phyloP scores from a whole-genome alignment of 768 basidiomycete genomes.

The Ramaria rubella region DNA sequence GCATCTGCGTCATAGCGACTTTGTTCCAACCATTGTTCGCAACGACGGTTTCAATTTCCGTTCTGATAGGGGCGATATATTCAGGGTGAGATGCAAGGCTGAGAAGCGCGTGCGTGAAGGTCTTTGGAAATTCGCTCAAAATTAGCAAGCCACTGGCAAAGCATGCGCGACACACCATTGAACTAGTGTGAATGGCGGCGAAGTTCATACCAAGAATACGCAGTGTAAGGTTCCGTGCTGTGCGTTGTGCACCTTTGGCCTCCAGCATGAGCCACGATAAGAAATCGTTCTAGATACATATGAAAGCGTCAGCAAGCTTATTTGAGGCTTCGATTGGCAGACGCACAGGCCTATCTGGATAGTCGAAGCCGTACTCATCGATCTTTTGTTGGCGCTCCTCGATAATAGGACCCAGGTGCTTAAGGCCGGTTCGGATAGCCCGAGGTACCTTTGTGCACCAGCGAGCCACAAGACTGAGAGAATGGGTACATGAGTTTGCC shows the following conservation, averaged over 20 bases:
- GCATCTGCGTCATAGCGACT: slow-evolving; percentile 24
- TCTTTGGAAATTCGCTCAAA: neutral
- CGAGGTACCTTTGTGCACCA: slow-evolving; percentile 2
- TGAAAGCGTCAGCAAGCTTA: too few species aligned
- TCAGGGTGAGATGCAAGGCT: slow-evolving; percentile 28
- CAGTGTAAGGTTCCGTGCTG: neutral
- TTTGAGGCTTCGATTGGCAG: neutral
- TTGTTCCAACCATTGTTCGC: slow-evolving; percentile 21
- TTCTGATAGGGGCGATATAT: slow-evolving; percentile 33
- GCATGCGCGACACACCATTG: slow-evolving; percentile 5
- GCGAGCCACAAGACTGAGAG: slow-evolving; percentile 2
- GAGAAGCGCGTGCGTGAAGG: slow-evolving; percentile 32
- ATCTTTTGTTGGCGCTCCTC: slow-evolving; percentile 8
- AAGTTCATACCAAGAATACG: slow-evolving; percentile 13
- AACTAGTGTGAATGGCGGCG: slow-evolving; percentile 12
- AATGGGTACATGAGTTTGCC: neutral
- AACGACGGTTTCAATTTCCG: slow-evolving; percentile 33
- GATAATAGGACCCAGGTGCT: slow-evolving; percentile 9
- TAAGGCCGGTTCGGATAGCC: neutral
- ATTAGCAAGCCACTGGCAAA: neutral
- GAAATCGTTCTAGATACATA: slow-evolving; percentile 6
- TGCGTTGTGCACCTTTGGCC: neutral
- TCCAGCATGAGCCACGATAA: slow-evolving; percentile 12
- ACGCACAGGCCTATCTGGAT: slow-evolving; percentile 13
- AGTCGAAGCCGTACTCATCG: slow-evolving; percentile 8